Evolutionary conservation across 1,284 basidiomycete genomes (phyloP).

Genomic region (Ceratobasidium sp.): DNA sequence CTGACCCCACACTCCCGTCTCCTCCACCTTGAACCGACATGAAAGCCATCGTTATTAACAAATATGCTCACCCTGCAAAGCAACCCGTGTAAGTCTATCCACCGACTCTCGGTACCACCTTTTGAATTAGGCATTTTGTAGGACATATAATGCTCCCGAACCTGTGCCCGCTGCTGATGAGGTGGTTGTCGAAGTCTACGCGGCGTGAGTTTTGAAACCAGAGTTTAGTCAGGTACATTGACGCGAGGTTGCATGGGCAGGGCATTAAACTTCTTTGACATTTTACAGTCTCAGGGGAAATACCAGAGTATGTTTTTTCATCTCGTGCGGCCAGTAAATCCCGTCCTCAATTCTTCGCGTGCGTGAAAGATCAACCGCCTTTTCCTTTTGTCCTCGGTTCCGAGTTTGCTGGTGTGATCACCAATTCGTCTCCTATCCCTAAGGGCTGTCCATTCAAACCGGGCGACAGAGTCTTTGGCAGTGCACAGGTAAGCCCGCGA

Average conservation of each 20-base stretch:
- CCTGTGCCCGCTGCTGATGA: conserved; percentile 64
- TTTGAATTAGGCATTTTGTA: conserved; percentile 33
- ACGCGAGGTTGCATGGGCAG: conserved; percentile 35
- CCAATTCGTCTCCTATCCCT: conserved; percentile 78
- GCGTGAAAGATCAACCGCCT: conserved; percentile 64
- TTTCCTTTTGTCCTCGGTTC: conserved; percentile 83
- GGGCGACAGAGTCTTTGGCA: conserved; percentile 91
- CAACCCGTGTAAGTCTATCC: conserved; percentile 30
- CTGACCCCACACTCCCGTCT: conserved; percentile 7
- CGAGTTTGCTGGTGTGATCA: conserved; percentile 86
- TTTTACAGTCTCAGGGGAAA: conserved; percentile 85
- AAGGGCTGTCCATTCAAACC: conserved; percentile 77
- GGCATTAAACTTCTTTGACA: conserved; percentile 82
- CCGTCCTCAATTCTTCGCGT: neutral
- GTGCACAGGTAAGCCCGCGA: conserved; percentile 51
- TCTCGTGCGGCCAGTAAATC: conserved; percentile 25
- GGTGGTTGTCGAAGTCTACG: conserved; percentile 83
- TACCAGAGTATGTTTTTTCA: conserved; percentile 66
- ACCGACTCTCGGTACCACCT: neutral
- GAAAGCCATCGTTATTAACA: conserved; percentile 38
- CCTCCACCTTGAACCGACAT: conserved; percentile 3
- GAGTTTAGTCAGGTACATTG: conserved; percentile 50
- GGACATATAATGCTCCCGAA: conserved; percentile 63
- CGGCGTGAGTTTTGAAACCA: conserved; percentile 54
- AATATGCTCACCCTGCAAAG: conserved; percentile 42